Conservation (phyloP, 2,329 filamentous ascomycete genomes). For the Allantophomopsis lycopodina region DNA sequence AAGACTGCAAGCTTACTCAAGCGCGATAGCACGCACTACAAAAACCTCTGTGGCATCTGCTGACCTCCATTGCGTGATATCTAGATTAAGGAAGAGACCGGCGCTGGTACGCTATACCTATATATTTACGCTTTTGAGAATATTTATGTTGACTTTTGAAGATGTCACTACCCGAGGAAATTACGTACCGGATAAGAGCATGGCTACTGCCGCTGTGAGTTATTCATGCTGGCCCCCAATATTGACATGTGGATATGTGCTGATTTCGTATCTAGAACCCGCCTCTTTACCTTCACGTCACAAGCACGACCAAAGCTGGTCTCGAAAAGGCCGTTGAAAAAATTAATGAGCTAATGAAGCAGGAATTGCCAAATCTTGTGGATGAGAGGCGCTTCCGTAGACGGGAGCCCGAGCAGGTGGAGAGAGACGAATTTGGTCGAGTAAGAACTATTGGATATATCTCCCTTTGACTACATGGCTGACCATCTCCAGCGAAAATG, state of each 20-base stretch:
- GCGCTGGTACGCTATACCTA: slow-evolving; percentile 82
- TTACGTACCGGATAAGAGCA: slow-evolving; percentile 94
- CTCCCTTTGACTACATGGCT: slow-evolving; percentile 3
- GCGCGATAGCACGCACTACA: slow-evolving; percentile 48
- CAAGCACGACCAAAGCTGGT: slow-evolving; percentile 83
- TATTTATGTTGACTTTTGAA: slow-evolving; percentile 51
- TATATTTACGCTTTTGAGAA: slow-evolving; percentile 20
- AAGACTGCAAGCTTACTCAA: slow-evolving; percentile 55
- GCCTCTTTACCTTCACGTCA: slow-evolving; percentile 88
- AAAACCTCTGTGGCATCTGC: slow-evolving; percentile 74
- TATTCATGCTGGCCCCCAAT: background rate
- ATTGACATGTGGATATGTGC: no score
- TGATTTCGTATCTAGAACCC: slow-evolving; percentile 50
- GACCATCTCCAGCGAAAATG: slow-evolving; percentile 67
- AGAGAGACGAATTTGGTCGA: slow-evolving; percentile 81
- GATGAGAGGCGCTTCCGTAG: slow-evolving; percentile 88
- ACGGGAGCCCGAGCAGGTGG: slow-evolving; percentile 64
- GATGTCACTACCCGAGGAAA: slow-evolving; percentile 97
- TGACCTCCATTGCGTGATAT: slow-evolving; percentile 80
- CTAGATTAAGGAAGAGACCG: slow-evolving; percentile 99
- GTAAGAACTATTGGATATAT: slow-evolving; percentile 32
- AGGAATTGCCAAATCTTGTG: slow-evolving; percentile 88
- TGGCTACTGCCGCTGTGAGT: slow-evolving; percentile 86
- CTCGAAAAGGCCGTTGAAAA: slow-evolving; percentile 76
- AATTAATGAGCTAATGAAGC: slow-evolving; percentile 91